phyloP scores from a whole-genome alignment of 2,329 filamentous ascomycete genomes.

The Colletotrichum lindemuthianum region DNA sequence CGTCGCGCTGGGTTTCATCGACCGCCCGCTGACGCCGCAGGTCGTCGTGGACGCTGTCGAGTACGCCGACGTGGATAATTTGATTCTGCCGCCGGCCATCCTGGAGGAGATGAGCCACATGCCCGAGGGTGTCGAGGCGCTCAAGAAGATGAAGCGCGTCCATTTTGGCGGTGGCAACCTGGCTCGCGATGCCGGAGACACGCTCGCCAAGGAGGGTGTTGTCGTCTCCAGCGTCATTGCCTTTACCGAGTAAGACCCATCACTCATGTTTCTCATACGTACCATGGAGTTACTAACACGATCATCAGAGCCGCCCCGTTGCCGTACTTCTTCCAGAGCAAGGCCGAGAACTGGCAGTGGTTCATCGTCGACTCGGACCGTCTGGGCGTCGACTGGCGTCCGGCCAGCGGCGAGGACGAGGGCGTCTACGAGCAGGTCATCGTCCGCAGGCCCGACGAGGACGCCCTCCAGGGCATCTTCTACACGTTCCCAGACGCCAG shows the following conservation, averaged over 20 bases:
- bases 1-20: slow-evolving; percentile 43
- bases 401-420: slow-evolving; percentile 42
- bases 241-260: slow-evolving; percentile 51
- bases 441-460: slow-evolving; percentile 47
- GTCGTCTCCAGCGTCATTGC: slow-evolving; percentile 49
- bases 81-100: slow-evolving; percentile 50
- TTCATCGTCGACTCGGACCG: slow-evolving; percentile 48
- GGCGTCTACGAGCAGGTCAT: slow-evolving; percentile 51
- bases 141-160: slow-evolving; percentile 48
- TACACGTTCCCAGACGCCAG: slow-evolving; percentile 50
- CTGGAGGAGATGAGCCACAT: slow-evolving; percentile 54
- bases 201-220: slow-evolving; percentile 48
- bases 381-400: slow-evolving; percentile 54
- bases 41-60: slow-evolving; percentile 45
- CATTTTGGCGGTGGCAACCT: slow-evolving; percentile 52
- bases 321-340: slow-evolving; percentile 51
- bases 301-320: slow-evolving; percentile 46
- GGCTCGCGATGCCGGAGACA: slow-evolving; percentile 48
- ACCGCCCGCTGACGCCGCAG: slow-evolving; percentile 48
- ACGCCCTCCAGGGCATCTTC: slow-evolving; percentile 52
- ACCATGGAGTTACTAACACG: no score
- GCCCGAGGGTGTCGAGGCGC: slow-evolving; percentile 41
- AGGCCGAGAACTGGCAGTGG: slow-evolving; percentile 26
- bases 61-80: slow-evolving; percentile 40
- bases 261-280: no score